Percentiles rank a stretch among this genome's conserved stretches.
phyloP scores from a whole-genome alignment of 164 flowering plant genomes.

The Liriodendron chinense region DNA sequence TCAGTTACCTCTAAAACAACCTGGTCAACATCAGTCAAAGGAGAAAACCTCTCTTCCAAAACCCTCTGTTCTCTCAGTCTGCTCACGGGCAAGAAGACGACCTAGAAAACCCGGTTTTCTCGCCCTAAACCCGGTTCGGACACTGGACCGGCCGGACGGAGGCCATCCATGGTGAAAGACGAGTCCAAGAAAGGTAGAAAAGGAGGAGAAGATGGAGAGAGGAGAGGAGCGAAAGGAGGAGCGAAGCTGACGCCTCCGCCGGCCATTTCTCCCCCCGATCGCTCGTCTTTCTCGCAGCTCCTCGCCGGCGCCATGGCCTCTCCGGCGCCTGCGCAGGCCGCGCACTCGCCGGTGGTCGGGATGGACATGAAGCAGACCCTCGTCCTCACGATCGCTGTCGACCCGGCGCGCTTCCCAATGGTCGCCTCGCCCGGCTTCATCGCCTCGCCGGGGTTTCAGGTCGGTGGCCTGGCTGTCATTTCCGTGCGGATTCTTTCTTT shows the following conservation, averaged over 20 bases:
- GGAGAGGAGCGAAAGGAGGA: background rate
- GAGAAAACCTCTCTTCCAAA: background rate
- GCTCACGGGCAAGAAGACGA: background rate
- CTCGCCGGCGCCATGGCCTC: conserved; percentile 15
- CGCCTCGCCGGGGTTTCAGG: background rate
- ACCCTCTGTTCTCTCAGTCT: background rate
- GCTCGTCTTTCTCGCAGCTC: conserved; percentile 15
- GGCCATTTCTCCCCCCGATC: conserved; percentile 5
- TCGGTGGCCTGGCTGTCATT: background rate
- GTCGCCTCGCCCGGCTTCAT: conserved; percentile 7
- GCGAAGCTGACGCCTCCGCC: background rate
- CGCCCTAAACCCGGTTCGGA: background rate
- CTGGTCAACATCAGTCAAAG: conserved; percentile 4
- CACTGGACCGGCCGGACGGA: background rate
- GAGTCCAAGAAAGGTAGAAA: background rate
- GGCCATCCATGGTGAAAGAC: conserved; percentile 4
- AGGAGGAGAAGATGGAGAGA: background rate
- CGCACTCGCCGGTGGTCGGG: background rate
- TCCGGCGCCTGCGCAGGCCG: background rate
- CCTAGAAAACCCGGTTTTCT: background rate
- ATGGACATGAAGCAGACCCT: conserved; percentile 4
- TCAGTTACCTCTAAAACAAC: background rate
- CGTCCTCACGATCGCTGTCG: conserved; percentile 1
- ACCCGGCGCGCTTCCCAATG: background rate
- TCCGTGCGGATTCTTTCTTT: background rate